These are phyloP conservation scores for Syzygium syzygioides DNA, from an alignment of 441 rosid species.

Conservation along the genomic window DNA sequence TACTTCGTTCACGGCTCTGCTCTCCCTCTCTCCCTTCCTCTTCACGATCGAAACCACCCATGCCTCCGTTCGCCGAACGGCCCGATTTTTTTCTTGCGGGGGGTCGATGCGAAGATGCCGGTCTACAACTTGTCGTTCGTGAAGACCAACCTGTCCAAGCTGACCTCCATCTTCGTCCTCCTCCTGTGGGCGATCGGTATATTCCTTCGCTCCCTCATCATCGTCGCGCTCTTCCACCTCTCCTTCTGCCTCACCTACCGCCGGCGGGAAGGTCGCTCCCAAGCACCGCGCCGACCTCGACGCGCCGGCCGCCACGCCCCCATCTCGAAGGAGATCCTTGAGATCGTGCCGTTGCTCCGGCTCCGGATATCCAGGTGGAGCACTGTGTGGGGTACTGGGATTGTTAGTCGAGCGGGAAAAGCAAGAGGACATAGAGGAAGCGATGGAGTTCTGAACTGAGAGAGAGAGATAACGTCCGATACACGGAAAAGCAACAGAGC, in stretches of 20 bases:
- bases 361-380: constrained; percentile 57
- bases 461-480: no score
- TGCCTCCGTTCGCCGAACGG: neutral
- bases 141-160: constrained; percentile 73
- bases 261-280: constrained; percentile 32
- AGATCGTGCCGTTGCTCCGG: constrained; percentile 38
- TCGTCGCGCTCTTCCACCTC: constrained; percentile 68
- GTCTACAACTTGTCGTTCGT: constrained; percentile 69
- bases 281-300: neutral
- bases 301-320: constrained; percentile 36
- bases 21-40: no score
- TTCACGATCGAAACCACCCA: no score
- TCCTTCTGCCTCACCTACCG: constrained; percentile 87
- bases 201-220: constrained; percentile 70
- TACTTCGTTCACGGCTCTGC: no score
- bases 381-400: constrained; percentile 74
- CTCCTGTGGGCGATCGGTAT: constrained; percentile 92
- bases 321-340: constrained; percentile 77
- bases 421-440: constrained; percentile 54
- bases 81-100: neutral
- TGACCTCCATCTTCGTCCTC: constrained; percentile 84
- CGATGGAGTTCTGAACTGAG: no score
- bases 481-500: no score
- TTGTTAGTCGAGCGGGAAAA: constrained; percentile 65
- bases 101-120: constrained; percentile 34